phyloP scores from a whole-genome alignment of 2,329 filamentous ascomycete genomes.

The Curvularia spicifera region DNA sequence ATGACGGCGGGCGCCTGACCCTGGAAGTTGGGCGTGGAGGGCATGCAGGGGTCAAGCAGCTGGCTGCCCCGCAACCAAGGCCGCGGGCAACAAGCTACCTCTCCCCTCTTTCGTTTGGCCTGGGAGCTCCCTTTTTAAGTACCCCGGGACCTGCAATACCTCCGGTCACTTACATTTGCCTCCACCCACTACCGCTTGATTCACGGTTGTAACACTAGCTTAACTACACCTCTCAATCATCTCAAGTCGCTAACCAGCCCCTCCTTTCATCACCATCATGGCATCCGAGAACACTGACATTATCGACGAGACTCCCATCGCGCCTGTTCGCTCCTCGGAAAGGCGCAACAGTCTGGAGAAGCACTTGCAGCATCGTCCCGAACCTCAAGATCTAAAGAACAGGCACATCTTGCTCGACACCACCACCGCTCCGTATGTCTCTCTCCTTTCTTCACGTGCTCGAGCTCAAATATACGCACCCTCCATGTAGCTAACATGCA shows the following conservation, averaged over 20 bases:
- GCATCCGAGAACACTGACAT: constrained; percentile 31
- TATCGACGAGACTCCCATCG: constrained; percentile 52
- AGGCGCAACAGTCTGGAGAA: constrained; percentile 63
- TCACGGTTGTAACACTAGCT: neutral
- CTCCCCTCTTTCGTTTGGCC: constrained; percentile 16
- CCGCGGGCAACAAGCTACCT: constrained; percentile 20
- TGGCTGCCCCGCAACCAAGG: constrained; percentile 32
- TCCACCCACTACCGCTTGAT: constrained; percentile 4
- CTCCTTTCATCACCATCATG: constrained; percentile 26
- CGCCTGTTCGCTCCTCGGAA: constrained; percentile 59
- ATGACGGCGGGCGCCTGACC: constrained; percentile 25
- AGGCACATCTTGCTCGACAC: constrained; percentile 72
- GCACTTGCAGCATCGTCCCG: constrained; percentile 57
- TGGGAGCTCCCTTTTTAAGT: constrained; percentile 19
- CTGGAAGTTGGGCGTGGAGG: constrained; percentile 12
- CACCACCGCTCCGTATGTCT: constrained; percentile 67
- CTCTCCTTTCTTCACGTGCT: neutral
- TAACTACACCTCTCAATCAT: neutral
- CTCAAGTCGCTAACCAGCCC: constrained; percentile 16
- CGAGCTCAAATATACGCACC: neutral
- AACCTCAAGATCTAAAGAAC: constrained; percentile 69
- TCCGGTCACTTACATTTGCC: constrained; percentile 8
- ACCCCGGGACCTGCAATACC: constrained; percentile 8
- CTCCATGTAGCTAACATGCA: constrained; percentile 5
- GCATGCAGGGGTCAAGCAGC: constrained; percentile 29